Evolutionary conservation across 306 rosid species (phyloP).

Genomic region (Quercus variabilis): DNA sequence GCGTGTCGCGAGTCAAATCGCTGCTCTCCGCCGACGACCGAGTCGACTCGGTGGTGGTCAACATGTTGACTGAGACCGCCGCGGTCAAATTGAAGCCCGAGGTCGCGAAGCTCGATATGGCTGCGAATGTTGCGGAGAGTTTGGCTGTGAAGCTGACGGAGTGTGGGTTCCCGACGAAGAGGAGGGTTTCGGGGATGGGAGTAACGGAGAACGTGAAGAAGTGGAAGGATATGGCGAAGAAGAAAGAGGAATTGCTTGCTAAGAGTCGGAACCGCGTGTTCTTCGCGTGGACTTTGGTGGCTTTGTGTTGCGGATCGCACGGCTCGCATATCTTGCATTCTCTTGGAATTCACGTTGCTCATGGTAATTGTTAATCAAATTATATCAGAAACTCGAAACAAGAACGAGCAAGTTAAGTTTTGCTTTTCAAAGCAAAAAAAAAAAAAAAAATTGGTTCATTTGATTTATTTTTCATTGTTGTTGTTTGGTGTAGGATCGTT

Average conservation of each 20-base stretch:
- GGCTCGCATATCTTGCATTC: slow-evolving; percentile 86
- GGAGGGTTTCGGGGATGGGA: slow-evolving; percentile 65
- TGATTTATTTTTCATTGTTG: background rate
- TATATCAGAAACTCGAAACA: background rate
- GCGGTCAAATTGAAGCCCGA: slow-evolving; percentile 64
- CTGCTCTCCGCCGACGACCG: slow-evolving; percentile 70
- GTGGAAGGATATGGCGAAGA: slow-evolving; percentile 84
- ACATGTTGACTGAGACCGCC: slow-evolving; percentile 97
- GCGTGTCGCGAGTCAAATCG: slow-evolving; percentile 86
- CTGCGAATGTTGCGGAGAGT: slow-evolving; percentile 55
- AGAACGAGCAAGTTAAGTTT: background rate
- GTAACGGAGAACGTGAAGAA: slow-evolving; percentile 84
- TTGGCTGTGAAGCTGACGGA: slow-evolving; percentile 71
- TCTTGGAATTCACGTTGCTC: slow-evolving; percentile 77
- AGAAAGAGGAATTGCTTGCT: slow-evolving; percentile 66
- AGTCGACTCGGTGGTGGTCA: slow-evolving; percentile 87
- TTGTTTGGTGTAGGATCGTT: slow-evolving; percentile 42
- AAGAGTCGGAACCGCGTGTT: slow-evolving; percentile 78
- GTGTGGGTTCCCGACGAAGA: slow-evolving; percentile 75
- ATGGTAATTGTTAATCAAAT: slow-evolving; percentile 45
- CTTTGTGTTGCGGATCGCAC: slow-evolving; percentile 92
- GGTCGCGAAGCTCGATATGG: slow-evolving; percentile 22
- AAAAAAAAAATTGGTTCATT: background rate
- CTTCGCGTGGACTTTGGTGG: slow-evolving; percentile 93
- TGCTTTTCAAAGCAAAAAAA: background rate